Evolutionary conservation across 2,329 filamentous ascomycete species (phyloP), one percentile per base, ranked within the genome.

Genomic region (Tolypocladium tropicale): DNA sequence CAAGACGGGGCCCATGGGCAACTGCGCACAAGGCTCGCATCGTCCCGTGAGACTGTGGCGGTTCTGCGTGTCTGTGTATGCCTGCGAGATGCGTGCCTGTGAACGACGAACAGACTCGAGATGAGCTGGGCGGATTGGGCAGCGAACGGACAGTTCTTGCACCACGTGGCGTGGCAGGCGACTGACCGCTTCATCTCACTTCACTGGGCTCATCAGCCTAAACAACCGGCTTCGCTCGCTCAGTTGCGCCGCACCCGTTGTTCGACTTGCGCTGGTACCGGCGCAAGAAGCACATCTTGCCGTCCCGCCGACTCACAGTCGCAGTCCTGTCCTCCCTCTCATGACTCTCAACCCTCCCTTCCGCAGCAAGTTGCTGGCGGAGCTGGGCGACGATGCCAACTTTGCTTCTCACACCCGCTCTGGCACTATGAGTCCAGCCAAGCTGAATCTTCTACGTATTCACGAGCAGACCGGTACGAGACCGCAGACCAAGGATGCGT

Each of bases 401-500:
- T 66, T 64, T 65, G 68, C 63, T 30, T 63, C 68, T 33, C 64
- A 71, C 53, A 46, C 58, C 41, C 53, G 55, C 33, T 57, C 60
- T 56, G 72, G 70, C 57, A 69, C 72, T 64, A 71, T 75, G 57
- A 84, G 78, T 76, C 76, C 76, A 72, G 82, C 82, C 59, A 74
- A 77, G 74, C 81, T 84, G 78, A 85, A 78, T 70, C 81, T 86
- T 66, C 77, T 79, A 75, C 79, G 78, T 77, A 72, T 85, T 60
- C 76, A 79, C 65, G 75, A 82, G 72, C 83, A 86, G 83, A 82
- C 81, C 64, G 76, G 75, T 58, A 72, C 76, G 63, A 76, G 74
- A 66, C 70, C 77, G 49, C 74, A 78, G 54, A 77, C 73, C 59
- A 76, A 77, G 56, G 73, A 82, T 72, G 76, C 70, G 51, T 63